Conservation (phyloP, 2,329 filamentous ascomycete species). For the Bipolaris cookei region DNA sequence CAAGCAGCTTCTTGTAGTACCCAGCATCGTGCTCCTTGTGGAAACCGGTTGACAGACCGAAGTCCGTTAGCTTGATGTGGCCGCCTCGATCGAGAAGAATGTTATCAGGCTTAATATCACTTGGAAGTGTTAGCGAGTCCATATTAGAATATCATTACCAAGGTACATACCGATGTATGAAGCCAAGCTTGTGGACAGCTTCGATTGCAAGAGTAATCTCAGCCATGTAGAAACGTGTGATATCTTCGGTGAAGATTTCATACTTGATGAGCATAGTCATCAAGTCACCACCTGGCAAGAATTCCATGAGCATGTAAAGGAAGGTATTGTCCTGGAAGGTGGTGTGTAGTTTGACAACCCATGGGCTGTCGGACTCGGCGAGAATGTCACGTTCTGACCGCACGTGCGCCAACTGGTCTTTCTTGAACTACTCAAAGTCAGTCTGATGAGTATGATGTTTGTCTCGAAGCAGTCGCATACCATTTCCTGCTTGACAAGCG, state of each 20-base stretch:
- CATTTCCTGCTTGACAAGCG: constrained; percentile 98
- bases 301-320: constrained; percentile 99
- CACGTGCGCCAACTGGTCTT: constrained; percentile 96
- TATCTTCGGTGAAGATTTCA: constrained; percentile 98
- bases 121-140: constrained; percentile 50
- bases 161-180: constrained; percentile 85
- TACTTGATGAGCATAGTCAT: constrained; percentile 99
- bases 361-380: constrained; percentile 98
- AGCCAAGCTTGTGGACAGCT: constrained; percentile 95
- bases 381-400: constrained; percentile 97
- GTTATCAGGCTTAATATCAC: constrained; percentile 99
- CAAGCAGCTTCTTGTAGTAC: constrained; percentile 96
- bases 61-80: constrained; percentile 98
- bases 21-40: constrained; percentile 97
- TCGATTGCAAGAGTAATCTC: constrained; percentile 98
- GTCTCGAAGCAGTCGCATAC: constrained; percentile 36
- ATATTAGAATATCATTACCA: not conserved
- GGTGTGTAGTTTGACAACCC: constrained; percentile 98
- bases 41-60: constrained; percentile 96
- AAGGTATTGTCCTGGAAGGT: constrained; percentile 98
- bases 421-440: constrained; percentile 72
- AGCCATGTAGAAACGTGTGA: constrained; percentile 98
- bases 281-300: constrained; percentile 93
- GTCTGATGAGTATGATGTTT: not conserved
- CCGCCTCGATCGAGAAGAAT: constrained; percentile 94